Base-by-base conservation (phyloP, 352 stramenopile genomes). In the Achlya hypogyna region DNA sequence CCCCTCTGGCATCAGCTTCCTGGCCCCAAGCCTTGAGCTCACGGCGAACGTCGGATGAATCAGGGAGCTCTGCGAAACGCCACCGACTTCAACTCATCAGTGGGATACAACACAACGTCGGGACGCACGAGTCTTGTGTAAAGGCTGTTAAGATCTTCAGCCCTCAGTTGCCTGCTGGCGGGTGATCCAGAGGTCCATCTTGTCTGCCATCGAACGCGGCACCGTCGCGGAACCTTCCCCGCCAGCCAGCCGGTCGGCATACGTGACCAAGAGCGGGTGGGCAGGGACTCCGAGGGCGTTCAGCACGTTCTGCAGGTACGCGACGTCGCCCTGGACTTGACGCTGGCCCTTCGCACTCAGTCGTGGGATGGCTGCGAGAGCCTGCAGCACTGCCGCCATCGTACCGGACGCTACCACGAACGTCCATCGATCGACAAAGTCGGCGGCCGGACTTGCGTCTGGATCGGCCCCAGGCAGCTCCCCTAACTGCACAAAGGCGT, bases 361-460 rank as follows among this genome's bases (percentile, higher is more conserved):
- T 54, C 71, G 38, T 8, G 79, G 74, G 66, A 94, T 91, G 42
- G 74, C 75, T 32, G 74, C 77, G 4, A 93, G 72, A 1, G 69
- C 76, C 5, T 70, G 71, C 45, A 92, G 64, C 51, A 89, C 69
- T 9, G 74, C 71, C 2, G 86, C 83, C 31, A 89, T 72, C 20
- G 84, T 77, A 0, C 80, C 81, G 51, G 82, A 91, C 14, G 86
- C 84, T 1, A 91, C 73, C 0, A 78, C 70, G 1, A 72, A 77
- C 49, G 86, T 90, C 86, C 83, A 92, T 31, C 84, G 70, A 60
- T 93, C 86, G 45, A 94, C 86, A 58, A 93, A 92, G 28, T 79
- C 74, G 20, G 74, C 70, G 0, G 76, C 74, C n/a, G 71, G 73
- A 51, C 79, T 89, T 3, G 66, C 65, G 10, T 79, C 70, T 20